A percentile compares a stretch with the other conserved stretches of the same genome.
Conservation (phyloP, 2,329 filamentous ascomycete genomes). For the Colletotrichum graminicola region DNA sequence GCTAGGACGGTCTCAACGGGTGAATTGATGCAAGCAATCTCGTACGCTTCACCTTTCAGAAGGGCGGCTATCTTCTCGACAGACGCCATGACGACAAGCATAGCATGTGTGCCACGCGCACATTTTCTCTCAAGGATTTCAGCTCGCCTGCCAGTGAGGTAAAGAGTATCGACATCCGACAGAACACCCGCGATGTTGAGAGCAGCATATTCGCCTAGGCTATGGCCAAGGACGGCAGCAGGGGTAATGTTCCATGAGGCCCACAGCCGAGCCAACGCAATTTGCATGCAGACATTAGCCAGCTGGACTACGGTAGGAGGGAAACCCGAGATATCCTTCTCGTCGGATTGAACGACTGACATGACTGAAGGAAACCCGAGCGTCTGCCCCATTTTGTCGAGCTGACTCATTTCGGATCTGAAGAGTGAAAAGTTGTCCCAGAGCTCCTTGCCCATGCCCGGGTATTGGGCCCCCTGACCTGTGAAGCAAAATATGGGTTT, state of each 20-base stretch:
- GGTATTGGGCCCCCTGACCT: too few species aligned
- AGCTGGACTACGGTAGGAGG: slow-evolving; percentile 64
- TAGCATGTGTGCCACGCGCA: slow-evolving; percentile 73
- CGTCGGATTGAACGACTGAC: too few species aligned
- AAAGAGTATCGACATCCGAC: slow-evolving; percentile 77
- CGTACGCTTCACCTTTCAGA: slow-evolving; percentile 63
- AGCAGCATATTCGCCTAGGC: too few species aligned
- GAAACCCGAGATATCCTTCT: neutral
- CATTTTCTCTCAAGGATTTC: slow-evolving; percentile 73
- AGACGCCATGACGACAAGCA: slow-evolving; percentile 62
- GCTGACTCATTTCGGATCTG: too few species aligned
- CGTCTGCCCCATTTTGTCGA: too few species aligned
- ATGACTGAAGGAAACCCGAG: too few species aligned
- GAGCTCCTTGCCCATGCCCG: too few species aligned
- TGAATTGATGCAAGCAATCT: too few species aligned
- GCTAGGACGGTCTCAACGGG: too few species aligned
- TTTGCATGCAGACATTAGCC: slow-evolving; percentile 65
- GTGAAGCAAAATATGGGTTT: too few species aligned
- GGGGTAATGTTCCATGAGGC: slow-evolving; percentile 66
- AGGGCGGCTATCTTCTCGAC: slow-evolving; percentile 67
- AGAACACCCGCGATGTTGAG: slow-evolving; percentile 77
- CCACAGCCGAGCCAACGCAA: slow-evolving; percentile 69
- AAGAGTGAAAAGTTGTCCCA: too few species aligned
- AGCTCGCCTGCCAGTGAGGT: slow-evolving; percentile 76
- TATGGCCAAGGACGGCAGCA: slow-evolving; percentile 67